phyloP scores from a whole-genome alignment of 257 asterid species.

The Jaltomata sinuosa region DNA sequence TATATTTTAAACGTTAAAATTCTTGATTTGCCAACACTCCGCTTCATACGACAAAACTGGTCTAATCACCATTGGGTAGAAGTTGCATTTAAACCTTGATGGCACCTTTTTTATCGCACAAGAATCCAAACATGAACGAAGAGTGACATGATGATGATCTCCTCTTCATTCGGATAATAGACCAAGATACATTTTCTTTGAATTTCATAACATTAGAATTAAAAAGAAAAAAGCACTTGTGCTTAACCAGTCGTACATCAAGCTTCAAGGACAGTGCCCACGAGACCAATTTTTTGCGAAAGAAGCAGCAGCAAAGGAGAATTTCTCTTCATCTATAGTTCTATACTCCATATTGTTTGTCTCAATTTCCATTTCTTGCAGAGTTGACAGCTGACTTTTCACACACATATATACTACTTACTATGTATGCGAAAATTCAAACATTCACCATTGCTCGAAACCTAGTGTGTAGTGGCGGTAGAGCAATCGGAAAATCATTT shows the following conservation, averaged over 20 bases:
- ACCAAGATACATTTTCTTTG: no score
- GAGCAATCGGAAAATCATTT: background rate
- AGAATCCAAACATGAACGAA: no score
- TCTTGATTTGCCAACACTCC: no score
- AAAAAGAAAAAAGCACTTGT: no score
- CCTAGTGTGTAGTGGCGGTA: background rate
- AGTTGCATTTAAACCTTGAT: no score
- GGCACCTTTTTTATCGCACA: no score
- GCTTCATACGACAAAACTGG: no score
- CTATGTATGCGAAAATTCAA: background rate
- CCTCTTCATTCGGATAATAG: no score
- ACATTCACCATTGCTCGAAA: background rate
- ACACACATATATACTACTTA: background rate
- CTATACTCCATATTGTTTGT: background rate
- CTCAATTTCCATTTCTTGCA: background rate
- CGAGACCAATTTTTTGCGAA: background rate
- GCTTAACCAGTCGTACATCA: background rate
- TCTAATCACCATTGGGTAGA: no score
- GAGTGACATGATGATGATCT: no score
- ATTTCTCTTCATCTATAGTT: background rate
- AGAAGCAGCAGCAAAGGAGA: background rate
- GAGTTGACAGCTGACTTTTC: background rate
- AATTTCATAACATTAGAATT: no score
- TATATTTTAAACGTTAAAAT: no score
- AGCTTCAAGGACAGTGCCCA: background rate